Evolutionary conservation across 305 asterid genomes (phyloP), one percentile per base, ranked within the genome.

Genomic region (Fraxinus baroniana): DNA sequence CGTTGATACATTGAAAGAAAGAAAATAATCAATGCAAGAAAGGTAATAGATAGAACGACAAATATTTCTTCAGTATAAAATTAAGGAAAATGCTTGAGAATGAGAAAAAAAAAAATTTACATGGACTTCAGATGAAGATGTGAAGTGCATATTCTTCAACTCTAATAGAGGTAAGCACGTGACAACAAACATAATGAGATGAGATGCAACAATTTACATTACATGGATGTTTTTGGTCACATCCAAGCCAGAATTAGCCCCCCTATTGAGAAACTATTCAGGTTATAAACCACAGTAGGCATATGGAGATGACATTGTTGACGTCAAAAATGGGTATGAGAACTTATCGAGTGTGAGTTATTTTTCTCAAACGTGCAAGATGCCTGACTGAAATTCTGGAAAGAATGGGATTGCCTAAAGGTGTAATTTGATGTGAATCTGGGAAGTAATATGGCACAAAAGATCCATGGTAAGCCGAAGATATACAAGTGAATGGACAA

Each of bases 391-490:
- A 26, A 84, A 81, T 83, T 89, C 89, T 84, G 90, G 68, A 76
- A 77, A 30, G 84, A 68, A 79, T 30, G 88, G 66, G 89, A 41
- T 84, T 88, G 94, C 83, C 93, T 93, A 70, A 89, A 91, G 57
- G 90, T 22, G 80, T 81, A 89, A 87, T 80, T 87, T 82, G 93
- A 87, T 8, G 84, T 85, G 73, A 89, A 73, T 86, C 96, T 93
- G 81, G 20, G 81, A 82, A 72, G 81, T 79, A 86, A 77, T 28
- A 80, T 77, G 84, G 80, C 83, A 86, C 77, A 74, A 68, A 57
- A 71, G 82, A 84, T 39, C 28, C 41, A 12, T 78, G 30, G 82
- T 87, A 80, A 86, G 82, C 83, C 83, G 81, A 85, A 85, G 32
- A 70, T 46, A 74, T 22, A 70, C 76, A 62, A 79, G 44, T 85